These are phyloP conservation scores for Fusarium sp. DNA, from an alignment of 2,329 filamentous ascomycete genomes.

Conservation along the genomic window DNA sequence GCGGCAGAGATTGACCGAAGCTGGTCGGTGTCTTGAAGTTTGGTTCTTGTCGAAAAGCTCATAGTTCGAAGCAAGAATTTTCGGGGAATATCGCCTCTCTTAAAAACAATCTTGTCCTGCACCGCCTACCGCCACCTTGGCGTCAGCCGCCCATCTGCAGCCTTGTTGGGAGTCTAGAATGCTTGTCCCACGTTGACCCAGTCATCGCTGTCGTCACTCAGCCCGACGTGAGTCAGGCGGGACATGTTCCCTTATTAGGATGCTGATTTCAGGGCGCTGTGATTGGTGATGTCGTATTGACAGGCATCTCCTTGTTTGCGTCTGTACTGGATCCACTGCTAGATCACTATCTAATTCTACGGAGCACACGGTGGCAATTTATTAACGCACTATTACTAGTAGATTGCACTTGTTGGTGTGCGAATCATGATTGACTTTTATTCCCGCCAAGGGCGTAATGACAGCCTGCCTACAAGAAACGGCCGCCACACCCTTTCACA, in stretches of 20 bases:
- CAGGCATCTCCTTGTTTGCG: not conserved
- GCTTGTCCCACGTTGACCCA: not conserved
- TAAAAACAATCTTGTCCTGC: not conserved
- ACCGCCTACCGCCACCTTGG: not conserved
- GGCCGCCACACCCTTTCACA: not conserved
- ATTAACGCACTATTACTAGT: not conserved
- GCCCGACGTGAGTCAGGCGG: not conserved
- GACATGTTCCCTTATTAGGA: not conserved
- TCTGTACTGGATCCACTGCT: not conserved
- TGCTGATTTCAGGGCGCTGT: not conserved
- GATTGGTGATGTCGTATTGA: not conserved
- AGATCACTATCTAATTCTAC: not conserved
- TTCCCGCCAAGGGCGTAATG: not conserved
- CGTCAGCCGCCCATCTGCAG: not conserved
- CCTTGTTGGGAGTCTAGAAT: not conserved
- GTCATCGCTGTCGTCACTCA: not conserved
- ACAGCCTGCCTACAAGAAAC: not conserved
- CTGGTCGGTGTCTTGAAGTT: no score
- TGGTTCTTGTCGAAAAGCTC: not conserved
- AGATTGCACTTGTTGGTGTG: no score
- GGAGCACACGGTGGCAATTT: not conserved
- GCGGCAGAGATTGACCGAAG: not conserved
- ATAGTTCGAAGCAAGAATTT: not conserved
- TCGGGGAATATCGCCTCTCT: not conserved
- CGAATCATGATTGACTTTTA: no score